These are phyloP conservation scores for Picea abies DNA, from an alignment of 83 land plant genomes.

Conservation along the genomic window DNA sequence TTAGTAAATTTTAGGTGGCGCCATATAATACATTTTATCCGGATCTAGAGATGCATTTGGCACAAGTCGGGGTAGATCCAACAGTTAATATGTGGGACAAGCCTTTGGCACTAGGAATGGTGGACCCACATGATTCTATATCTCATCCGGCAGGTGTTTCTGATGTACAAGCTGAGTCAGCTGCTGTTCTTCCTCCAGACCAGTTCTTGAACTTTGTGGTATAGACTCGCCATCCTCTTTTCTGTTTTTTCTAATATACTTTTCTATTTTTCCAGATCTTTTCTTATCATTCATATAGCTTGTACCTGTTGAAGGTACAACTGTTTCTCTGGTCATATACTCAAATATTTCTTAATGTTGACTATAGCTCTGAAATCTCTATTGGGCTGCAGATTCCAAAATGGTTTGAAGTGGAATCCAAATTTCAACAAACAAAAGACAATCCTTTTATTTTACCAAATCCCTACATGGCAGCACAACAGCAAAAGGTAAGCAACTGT, in stretches of 20 bases:
- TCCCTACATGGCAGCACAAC: constrained; percentile 72
- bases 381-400: constrained; percentile 73
- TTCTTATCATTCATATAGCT: not conserved
- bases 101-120: constrained; percentile 76
- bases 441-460: constrained; percentile 96
- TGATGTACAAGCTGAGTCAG: constrained; percentile 93
- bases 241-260: not conserved
- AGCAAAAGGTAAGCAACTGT: constrained; percentile 64
- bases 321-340: not conserved
- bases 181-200: constrained; percentile 78
- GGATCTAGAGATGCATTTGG: constrained; percentile 82
- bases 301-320: not conserved
- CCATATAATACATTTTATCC: constrained; percentile 96
- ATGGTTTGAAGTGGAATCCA: constrained; percentile 63
- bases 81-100: constrained; percentile 91
- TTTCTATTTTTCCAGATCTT: not conserved
- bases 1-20: constrained; percentile 73
- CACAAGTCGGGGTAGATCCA: constrained; percentile 74
- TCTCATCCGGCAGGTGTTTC: constrained; percentile 92
- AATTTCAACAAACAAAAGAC: constrained; percentile 58
- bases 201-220: constrained; percentile 86
- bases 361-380: constrained; percentile 7
- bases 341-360: not conserved
- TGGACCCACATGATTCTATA: constrained; percentile 96
- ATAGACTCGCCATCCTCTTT: constrained; percentile 13